Evolutionary conservation across 805 yeast species (phyloP), one percentile per base, ranked within the genome.

Genomic region (Tetrapisispora fleetii): DNA sequence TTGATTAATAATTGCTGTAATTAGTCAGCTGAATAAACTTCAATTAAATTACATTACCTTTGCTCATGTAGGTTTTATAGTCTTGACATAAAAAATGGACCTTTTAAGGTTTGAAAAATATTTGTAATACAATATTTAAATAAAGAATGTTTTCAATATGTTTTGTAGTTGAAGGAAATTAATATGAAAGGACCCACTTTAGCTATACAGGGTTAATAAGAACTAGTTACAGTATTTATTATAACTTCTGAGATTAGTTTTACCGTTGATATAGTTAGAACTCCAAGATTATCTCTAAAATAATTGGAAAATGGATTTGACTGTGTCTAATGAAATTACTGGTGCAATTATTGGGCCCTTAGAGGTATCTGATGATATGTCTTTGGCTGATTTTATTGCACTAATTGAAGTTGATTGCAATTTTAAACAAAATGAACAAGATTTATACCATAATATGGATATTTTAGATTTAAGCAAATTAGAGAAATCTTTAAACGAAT

Each of bases 341-440:
- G 85, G 77, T 33, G 72, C 68, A 33, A 68, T 80, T 11, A 63
- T 75, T 47, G 67, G 67, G 11, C 64, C 70, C 2, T 47, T 85
- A 1, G 95, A 88, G 46, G 74, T 87, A 4, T 76, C 86, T 4
- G 76, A 69, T 1, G 83, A 81, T 14, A 74, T 88, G 71, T 62
- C 79, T 0, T 61, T 88, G 10, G 70, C 63, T 14, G 96, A 89
- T 61, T 74, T 90, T 54, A 73, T 77, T 50, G 95, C 91, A 0
- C 79, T 83, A 53, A 59, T 89, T 10, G 83, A 81, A 51, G 79
- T 83, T 1, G 95, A 87, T 58, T 75, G 88, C 9, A 74, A 70
- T 14, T 73, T 83, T 45, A 67, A 70, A 11, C 66, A 74, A 4
- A 56, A 60, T 0, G 56, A 66, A 16, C 85, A 83, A 58, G 63